A percentile compares a stretch with the other conserved stretches of the same genome.
Evolutionary conservation across 345 rosid genomes (phyloP).

Genomic region (Gossypium ekmanianum): DNA sequence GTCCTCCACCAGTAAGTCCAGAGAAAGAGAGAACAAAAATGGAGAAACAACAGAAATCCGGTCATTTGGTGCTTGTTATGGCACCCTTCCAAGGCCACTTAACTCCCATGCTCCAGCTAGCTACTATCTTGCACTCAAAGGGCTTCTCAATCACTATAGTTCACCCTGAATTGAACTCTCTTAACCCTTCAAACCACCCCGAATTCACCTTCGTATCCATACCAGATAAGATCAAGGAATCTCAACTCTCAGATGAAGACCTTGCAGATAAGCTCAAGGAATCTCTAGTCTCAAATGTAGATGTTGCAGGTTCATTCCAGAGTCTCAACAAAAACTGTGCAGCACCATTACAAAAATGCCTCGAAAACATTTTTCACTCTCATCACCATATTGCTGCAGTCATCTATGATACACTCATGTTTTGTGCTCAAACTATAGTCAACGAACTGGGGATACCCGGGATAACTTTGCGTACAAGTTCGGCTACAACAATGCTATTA

Average conservation of each 20-base stretch:
- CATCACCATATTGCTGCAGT: not conserved
- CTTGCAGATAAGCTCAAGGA: not conserved
- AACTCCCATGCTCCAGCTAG: slow-evolving; percentile 46
- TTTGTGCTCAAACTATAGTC: not conserved
- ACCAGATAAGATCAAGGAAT: not conserved
- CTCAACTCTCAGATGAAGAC: not conserved
- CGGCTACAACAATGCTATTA: not conserved
- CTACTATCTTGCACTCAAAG: slow-evolving; percentile 14
- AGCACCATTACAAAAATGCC: no score
- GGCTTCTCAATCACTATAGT: no score
- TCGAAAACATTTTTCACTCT: no score
- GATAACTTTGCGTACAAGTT: not conserved
- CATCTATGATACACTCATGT: not conserved
- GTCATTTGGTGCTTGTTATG: slow-evolving; percentile 28
- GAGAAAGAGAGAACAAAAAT: not conserved
- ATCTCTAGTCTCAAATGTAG: not conserved
- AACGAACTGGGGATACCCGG: not conserved
- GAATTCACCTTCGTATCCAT: slow-evolving; percentile 22
- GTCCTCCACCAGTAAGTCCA: no score
- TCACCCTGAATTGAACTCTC: not conserved
- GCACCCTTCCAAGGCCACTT: slow-evolving; percentile 40
- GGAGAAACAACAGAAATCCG: not conserved
- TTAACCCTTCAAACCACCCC: slow-evolving; percentile 22
- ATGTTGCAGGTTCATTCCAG: no score
- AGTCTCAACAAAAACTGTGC: not conserved